Evolutionary conservation across 495 filamentous ascomycete species (phyloP).

Genomic region (Penicillium arizonense): DNA sequence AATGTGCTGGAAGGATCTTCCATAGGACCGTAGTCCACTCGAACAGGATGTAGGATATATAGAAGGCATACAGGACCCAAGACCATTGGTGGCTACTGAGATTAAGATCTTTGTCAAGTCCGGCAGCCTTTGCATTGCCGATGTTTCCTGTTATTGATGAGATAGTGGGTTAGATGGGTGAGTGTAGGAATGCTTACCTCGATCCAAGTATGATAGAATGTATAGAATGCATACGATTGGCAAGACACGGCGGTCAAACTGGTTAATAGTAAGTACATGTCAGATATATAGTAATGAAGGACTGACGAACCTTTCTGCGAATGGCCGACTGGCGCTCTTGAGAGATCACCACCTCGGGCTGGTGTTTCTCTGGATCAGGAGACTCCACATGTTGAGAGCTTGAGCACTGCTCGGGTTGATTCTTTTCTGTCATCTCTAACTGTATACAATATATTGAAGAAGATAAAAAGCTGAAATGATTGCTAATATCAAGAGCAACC

Average conservation of each 20-base stretch:
- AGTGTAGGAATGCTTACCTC: constrained; percentile 6
- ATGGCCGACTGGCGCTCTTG: constrained; percentile 11
- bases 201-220: constrained; percentile 27
- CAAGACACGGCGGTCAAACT: constrained; percentile 27
- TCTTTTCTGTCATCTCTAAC: too few species aligned
- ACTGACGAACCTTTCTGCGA: constrained; percentile 13
- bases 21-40: constrained; percentile 41
- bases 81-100: constrained; percentile 48
- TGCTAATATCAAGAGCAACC: too few species aligned
- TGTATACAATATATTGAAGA: too few species aligned
- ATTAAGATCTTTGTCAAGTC: constrained; percentile 51
- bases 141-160: constrained; percentile 40
- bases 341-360: neutral
- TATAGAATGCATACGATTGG: constrained; percentile 30
- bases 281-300: neutral
- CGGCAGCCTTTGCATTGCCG: constrained; percentile 58
- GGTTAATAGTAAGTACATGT: neutral
- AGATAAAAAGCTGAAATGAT: too few species aligned
- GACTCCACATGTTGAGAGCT: constrained; percentile 5
- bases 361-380: neutral
- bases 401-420: too few species aligned
- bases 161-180: neutral
- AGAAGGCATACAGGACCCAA: constrained; percentile 71
- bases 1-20: constrained; percentile 56
- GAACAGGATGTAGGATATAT: constrained; percentile 41